A percentile compares a stretch with the other conserved stretches of the same genome.
Evolutionary conservation across 2,329 filamentous ascomycete genomes (phyloP).

Genomic region (Aureobasidium sp.): DNA sequence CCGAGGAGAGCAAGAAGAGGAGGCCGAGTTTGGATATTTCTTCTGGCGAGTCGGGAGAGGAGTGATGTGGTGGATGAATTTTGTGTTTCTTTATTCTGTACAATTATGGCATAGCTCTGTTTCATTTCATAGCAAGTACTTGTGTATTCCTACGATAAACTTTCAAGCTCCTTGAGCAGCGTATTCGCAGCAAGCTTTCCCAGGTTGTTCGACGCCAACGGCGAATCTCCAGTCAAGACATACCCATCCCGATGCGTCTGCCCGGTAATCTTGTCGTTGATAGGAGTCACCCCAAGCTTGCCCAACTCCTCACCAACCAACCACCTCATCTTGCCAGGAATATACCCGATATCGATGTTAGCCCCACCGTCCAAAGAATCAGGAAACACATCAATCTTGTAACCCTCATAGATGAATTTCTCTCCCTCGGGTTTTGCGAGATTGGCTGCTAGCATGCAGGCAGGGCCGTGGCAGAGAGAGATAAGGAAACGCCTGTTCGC

Average conservation of each 20-base stretch:
- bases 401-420: background rate
- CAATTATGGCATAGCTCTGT: background rate
- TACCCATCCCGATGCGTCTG: background rate
- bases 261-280: slow-evolving; percentile 1
- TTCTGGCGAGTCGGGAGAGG: background rate
- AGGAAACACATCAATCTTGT: slow-evolving; percentile 4
- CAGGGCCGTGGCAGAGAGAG: background rate
- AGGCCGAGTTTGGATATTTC: background rate
- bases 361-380: background rate
- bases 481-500: background rate
- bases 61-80: background rate
- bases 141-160: background rate
- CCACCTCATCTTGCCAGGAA: slow-evolving; percentile 1
- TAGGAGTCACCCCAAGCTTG: background rate
- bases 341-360: background rate
- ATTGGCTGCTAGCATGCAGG: background rate
- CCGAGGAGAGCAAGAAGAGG: background rate
- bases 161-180: background rate
- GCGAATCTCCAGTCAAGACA: background rate
- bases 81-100: background rate
- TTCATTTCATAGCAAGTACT: background rate
- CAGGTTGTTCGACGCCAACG: background rate
- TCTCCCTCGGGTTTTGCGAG: background rate
- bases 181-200: background rate
- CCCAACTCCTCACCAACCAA: background rate